These are phyloP conservation scores for Colletotrichum limetticola DNA, from an alignment of 2,329 filamentous ascomycete genomes.

Conservation along the genomic window DNA sequence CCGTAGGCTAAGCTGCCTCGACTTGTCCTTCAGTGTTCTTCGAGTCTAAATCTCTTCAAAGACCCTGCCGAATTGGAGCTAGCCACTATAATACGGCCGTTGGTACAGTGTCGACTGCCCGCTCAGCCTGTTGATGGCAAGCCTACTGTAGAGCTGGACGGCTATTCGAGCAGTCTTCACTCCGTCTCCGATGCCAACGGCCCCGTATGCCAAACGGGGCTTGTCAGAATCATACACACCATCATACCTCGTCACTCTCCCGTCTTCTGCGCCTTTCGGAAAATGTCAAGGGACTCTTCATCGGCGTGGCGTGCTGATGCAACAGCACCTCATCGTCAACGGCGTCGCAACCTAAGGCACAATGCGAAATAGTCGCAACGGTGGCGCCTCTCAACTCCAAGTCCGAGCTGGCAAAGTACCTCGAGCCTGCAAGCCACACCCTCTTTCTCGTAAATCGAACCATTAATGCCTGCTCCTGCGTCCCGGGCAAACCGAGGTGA, in stretches of 20 bases:
- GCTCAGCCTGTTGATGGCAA: not conserved
- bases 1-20: not conserved
- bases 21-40: not conserved
- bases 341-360: slow-evolving; percentile 6
- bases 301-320: slow-evolving; percentile 22
- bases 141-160: not conserved
- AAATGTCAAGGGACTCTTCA: slow-evolving; percentile 15
- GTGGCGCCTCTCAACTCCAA: slow-evolving; percentile 17
- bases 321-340: slow-evolving; percentile 28
- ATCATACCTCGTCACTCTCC: not conserved
- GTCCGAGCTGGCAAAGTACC: slow-evolving; percentile 1
- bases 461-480: slow-evolving; percentile 18
- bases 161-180: not conserved
- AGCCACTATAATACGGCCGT: slow-evolving; percentile 1
- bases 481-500: slow-evolving; percentile 20
- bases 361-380: slow-evolving; percentile 23
- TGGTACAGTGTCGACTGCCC: not conserved
- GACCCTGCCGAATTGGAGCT: not conserved
- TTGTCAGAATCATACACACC: not conserved
- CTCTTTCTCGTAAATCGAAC: slow-evolving; percentile 24
- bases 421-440: slow-evolving; percentile 3
- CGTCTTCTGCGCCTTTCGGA: not conserved
- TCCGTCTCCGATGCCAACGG: not conserved
- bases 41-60: not conserved
- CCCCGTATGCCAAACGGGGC: not conserved